Evolutionary conservation across 495 filamentous ascomycete genomes (phyloP).

Genomic region (Penicillium subrubescens): DNA sequence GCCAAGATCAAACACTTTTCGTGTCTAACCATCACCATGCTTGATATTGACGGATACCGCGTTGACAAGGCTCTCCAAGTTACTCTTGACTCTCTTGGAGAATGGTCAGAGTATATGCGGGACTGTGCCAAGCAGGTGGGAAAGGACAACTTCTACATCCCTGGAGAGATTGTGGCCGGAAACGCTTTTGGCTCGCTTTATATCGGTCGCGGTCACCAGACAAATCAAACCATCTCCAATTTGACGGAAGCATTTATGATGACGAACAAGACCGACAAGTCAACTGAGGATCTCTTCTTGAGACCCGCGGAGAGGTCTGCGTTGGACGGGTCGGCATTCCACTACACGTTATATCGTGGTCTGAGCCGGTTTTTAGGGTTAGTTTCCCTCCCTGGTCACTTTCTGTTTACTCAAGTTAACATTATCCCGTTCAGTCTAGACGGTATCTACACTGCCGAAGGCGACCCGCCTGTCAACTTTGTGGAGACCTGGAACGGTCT

Average conservation of each 20-base stretch:
- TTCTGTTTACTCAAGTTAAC: neutral
- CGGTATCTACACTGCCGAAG: slow-evolving; percentile 42
- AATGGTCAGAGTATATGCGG: slow-evolving; percentile 42
- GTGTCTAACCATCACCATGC: slow-evolving; percentile 43
- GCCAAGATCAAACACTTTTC: slow-evolving; percentile 35
- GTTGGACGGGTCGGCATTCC: slow-evolving; percentile 49
- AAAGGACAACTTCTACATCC: slow-evolving; percentile 53
- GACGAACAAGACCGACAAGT: slow-evolving; percentile 30
- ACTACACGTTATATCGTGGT: slow-evolving; percentile 52
- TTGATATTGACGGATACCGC: slow-evolving; percentile 53
- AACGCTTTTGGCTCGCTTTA: slow-evolving; percentile 41
- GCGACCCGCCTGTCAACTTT: slow-evolving; percentile 45
- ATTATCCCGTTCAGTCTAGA: slow-evolving; percentile 31
- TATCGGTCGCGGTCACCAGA: slow-evolving; percentile 40
- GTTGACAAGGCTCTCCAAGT: slow-evolving; percentile 52
- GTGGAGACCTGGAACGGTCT: slow-evolving; percentile 48
- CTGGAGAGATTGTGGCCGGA: slow-evolving; percentile 49
- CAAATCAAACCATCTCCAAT: slow-evolving; percentile 34
- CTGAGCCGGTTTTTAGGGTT: slow-evolving; percentile 50
- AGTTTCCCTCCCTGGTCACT: neutral
- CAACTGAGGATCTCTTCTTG: slow-evolving; percentile 25
- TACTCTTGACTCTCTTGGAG: slow-evolving; percentile 47
- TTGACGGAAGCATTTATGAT: slow-evolving; percentile 37
- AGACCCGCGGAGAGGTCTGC: slow-evolving; percentile 38
- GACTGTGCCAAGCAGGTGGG: slow-evolving; percentile 41